Base-by-base conservation (phyloP, 75 land plant species). In the Picea sitchensis region DNA sequence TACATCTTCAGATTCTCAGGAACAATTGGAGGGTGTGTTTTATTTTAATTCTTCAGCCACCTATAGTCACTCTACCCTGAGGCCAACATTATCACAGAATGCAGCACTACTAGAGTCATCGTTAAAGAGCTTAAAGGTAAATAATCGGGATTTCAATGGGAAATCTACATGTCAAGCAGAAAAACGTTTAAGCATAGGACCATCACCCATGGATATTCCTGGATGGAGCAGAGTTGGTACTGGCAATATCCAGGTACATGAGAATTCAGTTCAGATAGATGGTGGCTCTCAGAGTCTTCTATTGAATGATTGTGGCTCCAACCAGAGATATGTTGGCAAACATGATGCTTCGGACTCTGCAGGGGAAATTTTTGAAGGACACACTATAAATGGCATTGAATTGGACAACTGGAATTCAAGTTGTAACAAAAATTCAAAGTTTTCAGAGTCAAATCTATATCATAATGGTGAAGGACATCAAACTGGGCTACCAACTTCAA, bases 361-460 rank as follows among this genome's bases (percentile, higher is more conserved):
- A 3, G 73, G 73, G 23, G 51, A 20, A 69, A 38, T 38, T 41
- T 69, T 69, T 69, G 73, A 69, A 69, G 73, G 73, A 69, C n/a
- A 41, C 73, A 41, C 41, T 20, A 41, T 41, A 5, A n/a, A 69
- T 20, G 23, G 17, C 34, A 18, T 69, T 13, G 73, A 18, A 69
- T 69, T 47, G 38, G 73, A 20, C 11, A 69, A 69, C 47, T 15
- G 12, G 41, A 47, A 20, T 20, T 20, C 20, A n/a, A 21, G 20
- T 5, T 69, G 23, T 38, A 5, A 69, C 13, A 14, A 31, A 17
- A 69, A n/a, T 18, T 69, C 73, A 69, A 69, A 69, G 41, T 41
- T 38, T 69, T 36, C 73, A 14, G 20, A 20, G 3, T 38, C n/a
- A 68, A 65, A 13, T 31, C 4, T 68, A 17, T 14, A 20, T 8